Conservation (phyloP, 1,284 basidiomycete species). For the Ganoderma meredithae region DNA sequence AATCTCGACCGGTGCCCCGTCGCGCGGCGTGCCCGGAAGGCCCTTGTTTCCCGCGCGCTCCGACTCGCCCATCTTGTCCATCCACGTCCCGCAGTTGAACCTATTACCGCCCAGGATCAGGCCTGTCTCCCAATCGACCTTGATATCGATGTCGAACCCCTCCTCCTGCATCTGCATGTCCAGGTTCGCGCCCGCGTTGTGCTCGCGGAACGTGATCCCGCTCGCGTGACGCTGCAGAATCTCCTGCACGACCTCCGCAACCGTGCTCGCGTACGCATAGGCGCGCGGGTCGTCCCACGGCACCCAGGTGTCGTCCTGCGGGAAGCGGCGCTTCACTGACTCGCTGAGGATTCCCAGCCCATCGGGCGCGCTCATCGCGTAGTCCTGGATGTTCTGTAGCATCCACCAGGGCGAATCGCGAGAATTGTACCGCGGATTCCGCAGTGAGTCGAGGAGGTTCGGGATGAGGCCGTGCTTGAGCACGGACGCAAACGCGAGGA, state of each 20-base stretch:
- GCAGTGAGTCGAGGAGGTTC: constrained; percentile 88
- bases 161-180: constrained; percentile 95
- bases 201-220: constrained; percentile 94
- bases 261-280: constrained; percentile 80
- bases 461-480: constrained; percentile 92
- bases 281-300: constrained; percentile 89
- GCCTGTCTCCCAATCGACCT: constrained; percentile 95
- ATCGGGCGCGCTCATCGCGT: constrained; percentile 84
- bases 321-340: constrained; percentile 90
- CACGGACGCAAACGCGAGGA: constrained; percentile 88
- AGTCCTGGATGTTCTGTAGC: constrained; percentile 98
- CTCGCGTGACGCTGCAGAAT: constrained; percentile 93
- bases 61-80: constrained; percentile 98
- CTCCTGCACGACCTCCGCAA: constrained; percentile 96
- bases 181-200: constrained; percentile 95
- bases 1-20: constrained; percentile 96
- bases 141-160: constrained; percentile 94
- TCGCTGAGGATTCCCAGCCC: constrained; percentile 86
- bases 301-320: constrained; percentile 93
- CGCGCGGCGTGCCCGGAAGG: constrained; percentile 91
- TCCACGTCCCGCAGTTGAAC: constrained; percentile 91
- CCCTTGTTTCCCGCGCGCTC: constrained; percentile 93
- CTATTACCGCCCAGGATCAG: constrained; percentile 89
- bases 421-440: constrained; percentile 90
- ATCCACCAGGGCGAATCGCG: constrained; percentile 98